A percentile compares a stretch with the other conserved stretches of the same genome.
Conservation (phyloP, 176 grass and related monocot genomes). For the Oryza glaberrima region DNA sequence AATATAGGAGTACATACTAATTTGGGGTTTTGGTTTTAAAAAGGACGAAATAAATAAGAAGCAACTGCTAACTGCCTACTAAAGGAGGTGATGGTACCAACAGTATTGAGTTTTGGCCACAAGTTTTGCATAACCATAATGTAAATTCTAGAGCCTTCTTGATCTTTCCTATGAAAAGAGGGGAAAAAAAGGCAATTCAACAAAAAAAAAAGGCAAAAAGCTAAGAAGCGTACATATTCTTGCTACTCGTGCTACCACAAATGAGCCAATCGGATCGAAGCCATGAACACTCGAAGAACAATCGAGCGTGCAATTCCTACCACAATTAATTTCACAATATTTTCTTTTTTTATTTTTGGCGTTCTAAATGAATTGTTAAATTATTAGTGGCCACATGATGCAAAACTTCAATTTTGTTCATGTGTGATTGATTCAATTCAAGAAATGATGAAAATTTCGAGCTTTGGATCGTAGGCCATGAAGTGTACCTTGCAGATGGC, state of each 20-base stretch:
- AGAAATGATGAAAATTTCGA: not conserved
- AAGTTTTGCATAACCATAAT: not conserved
- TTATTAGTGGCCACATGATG: not conserved
- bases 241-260: not conserved
- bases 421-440: not conserved
- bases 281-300: not conserved
- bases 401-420: not conserved
- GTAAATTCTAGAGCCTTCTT: not conserved
- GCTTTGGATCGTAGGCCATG: not conserved
- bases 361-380: not conserved
- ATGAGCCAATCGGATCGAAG: not conserved
- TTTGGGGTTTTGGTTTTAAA: not conserved
- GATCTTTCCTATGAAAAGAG: not conserved
- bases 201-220: not conserved
- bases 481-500: constrained; percentile 74
- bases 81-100: not conserved
- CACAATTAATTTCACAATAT: not conserved
- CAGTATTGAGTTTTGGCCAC: not conserved
- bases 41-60: not conserved
- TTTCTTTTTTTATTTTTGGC: not conserved
- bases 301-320: not conserved
- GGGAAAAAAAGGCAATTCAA: not conserved
- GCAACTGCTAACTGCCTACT: not conserved
- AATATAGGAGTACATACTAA: no score
- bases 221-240: not conserved